Base-by-base conservation (phyloP, 495 filamentous ascomycete species). In the Xanthoparmelia taractica region DNA sequence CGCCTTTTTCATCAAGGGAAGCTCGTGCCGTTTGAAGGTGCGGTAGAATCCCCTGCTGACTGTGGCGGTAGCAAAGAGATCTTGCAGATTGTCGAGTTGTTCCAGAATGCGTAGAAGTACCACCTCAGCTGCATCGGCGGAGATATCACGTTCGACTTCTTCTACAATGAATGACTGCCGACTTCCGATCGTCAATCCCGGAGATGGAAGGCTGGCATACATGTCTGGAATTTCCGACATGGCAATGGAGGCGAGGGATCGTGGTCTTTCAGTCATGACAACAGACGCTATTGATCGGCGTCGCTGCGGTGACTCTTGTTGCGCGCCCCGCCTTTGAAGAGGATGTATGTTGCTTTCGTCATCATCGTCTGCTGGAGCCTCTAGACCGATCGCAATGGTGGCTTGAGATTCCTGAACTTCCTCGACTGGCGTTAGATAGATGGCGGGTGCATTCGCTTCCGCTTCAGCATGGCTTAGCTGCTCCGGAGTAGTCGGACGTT, bases 1-100 rank as follows among this genome's bases (percentile, higher is more conserved):
- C 1, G 82, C 74, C n/a, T 72, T 72, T 47, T 81, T 82, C 61
- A 87, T 80, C 18, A 87, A 71, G 1, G 70, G 66, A 38, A 86
- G 70, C 62, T 87, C 85, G 58, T 85, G 76, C 8, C 75, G 71
- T 66, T 87, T 87, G 71, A 84, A 87, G 0, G 84, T 77, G 12
- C 76, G 73, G 63, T 86, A 86, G 69, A 87, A 86, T 12, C 79
- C 79, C 55, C 74, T 76, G 74, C 82, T 84, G 18, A 84, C 74
- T 1, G 80, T 70, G 1, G 81, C 83, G 2, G 81, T 76, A 45
- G 77, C 76, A 67, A 85, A 85, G 4, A 88, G 76, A 68, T 86
- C 84, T 57, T 82, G 78, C 0, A 85, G 73, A 10, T 76, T 80
- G 48, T 75, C 71, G 27, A 85, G 74, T 4, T 72, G 71, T 50